Percentiles rank a stretch among this genome's conserved stretches.
Conservation (phyloP, 805 yeast species). For the Ogataea kodamae region DNA sequence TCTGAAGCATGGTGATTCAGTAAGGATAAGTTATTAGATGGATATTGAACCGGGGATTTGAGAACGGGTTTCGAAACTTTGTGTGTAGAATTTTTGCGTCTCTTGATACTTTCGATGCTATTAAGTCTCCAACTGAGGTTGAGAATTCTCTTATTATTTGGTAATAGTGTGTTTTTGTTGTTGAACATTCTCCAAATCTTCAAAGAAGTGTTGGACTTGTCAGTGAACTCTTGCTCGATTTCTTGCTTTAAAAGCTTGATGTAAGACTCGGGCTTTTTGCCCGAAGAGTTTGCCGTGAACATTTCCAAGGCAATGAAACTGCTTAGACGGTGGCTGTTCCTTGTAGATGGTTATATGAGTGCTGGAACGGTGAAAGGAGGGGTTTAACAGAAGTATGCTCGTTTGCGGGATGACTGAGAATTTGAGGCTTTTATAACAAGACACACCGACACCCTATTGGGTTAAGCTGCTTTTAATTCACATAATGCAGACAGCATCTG, state of each 20-base stretch:
- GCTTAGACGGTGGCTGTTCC: too few relatives aligned
- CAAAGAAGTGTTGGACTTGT: slow-evolving; percentile 29
- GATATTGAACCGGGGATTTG: slow-evolving; percentile 3
- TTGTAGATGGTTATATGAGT: too few relatives aligned
- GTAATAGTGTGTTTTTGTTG: slow-evolving; percentile 32
- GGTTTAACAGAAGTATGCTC: too few relatives aligned
- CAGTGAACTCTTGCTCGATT: slow-evolving; percentile 27
- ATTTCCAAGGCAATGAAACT: slow-evolving; percentile 2
- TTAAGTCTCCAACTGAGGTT: slow-evolving; percentile 37
- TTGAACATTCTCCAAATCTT: slow-evolving; percentile 37
- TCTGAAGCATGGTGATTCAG: slow-evolving; percentile 21
- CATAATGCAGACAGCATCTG: slow-evolving; percentile 5
- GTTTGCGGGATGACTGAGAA: slow-evolving; percentile 1
- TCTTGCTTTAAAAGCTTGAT: slow-evolving; percentile 26
- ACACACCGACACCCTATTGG: slow-evolving; percentile 1
- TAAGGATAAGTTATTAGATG: slow-evolving; percentile 17
- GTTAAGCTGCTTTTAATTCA: background rate
- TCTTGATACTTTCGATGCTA: slow-evolving; percentile 29
- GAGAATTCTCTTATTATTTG: slow-evolving; percentile 34
- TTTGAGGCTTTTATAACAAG: slow-evolving; percentile 13
- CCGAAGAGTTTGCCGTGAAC: slow-evolving; percentile 4
- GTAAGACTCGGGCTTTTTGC: slow-evolving; percentile 17
- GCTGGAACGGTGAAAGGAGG: too few relatives aligned
- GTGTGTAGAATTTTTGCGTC: slow-evolving; percentile 10
- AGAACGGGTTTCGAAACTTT: slow-evolving; percentile 5